Evolutionary conservation across 805 yeast genomes (phyloP).

Genomic region (Wickerhamiella australiensis): DNA sequence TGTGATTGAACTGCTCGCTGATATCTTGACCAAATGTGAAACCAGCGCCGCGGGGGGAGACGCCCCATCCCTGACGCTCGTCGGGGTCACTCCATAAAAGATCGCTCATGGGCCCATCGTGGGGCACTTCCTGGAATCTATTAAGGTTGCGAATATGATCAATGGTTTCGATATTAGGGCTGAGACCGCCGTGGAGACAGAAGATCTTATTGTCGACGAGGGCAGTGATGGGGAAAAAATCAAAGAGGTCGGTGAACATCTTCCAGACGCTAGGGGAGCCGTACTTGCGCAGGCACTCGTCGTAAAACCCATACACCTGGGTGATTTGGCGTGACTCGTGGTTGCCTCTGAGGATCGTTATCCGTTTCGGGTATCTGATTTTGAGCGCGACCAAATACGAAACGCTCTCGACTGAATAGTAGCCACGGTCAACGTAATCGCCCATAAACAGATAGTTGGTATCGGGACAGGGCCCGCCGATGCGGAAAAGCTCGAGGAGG

Average conservation of each 20-base stretch:
- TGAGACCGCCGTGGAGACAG: conserved; percentile 93
- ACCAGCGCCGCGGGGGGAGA: conserved; percentile 97
- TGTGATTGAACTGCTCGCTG: conserved; percentile 88
- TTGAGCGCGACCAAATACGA: conserved; percentile 87
- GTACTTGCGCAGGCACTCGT: conserved; percentile 88
- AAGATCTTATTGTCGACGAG: conserved; percentile 85
- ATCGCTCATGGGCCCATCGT: conserved; percentile 97
- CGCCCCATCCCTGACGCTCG: conserved; percentile 97
- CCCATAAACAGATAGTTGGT: conserved; percentile 80
- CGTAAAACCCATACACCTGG: conserved; percentile 93
- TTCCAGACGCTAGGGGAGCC: conserved; percentile 94
- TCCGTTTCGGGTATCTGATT: conserved; percentile 83
- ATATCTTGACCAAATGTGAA: conserved; percentile 97
- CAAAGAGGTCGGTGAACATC: conserved; percentile 83
- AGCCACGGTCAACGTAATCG: conserved; percentile 88
- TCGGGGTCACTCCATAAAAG: conserved; percentile 95
- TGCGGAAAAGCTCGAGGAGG: conserved; percentile 84
- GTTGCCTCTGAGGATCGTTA: conserved; percentile 87
- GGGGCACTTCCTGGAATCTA: conserved; percentile 94
- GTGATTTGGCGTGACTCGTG: conserved; percentile 95
- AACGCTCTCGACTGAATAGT: conserved; percentile 84
- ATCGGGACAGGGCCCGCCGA: conserved; percentile 92
- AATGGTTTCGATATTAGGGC: conserved; percentile 91
- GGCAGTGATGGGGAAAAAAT: conserved; percentile 92
- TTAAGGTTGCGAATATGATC: conserved; percentile 88